These are phyloP conservation scores for Coix lacrymajobi DNA, from an alignment of 176 grass and related monocot species.

Conservation along the genomic window DNA sequence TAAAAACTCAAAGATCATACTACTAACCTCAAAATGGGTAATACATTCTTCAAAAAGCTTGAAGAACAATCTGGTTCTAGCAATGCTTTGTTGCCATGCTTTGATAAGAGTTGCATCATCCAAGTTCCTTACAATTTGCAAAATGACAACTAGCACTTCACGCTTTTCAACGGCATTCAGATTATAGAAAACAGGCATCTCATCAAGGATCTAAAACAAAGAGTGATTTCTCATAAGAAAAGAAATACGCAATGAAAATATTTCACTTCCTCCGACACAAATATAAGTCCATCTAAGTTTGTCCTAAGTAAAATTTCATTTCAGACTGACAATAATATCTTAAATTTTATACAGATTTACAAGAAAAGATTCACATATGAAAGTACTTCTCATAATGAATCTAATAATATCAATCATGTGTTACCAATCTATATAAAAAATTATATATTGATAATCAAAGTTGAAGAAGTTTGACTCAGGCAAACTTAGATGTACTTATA, in stretches of 20 bases:
- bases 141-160: slow-evolving; percentile 91
- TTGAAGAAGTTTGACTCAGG: neutral
- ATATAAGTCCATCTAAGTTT: neutral
- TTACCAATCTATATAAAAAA: neutral
- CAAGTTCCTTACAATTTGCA: slow-evolving; percentile 98
- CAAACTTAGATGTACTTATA: neutral
- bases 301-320: neutral
- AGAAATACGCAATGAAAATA: slow-evolving; percentile 8
- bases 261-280: neutral
- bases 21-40: slow-evolving; percentile 89
- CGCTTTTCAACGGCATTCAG: slow-evolving; percentile 94
- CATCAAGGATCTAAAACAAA: slow-evolving; percentile 89
- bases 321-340: neutral
- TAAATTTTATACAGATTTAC: neutral
- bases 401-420: neutral
- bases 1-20: slow-evolving; percentile 7
- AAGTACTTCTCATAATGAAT: neutral
- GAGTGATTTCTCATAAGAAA: slow-evolving; percentile 17
- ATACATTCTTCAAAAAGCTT: slow-evolving; percentile 99
- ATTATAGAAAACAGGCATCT: slow-evolving; percentile 99
- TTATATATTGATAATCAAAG: neutral
- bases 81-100: slow-evolving; percentile 98
- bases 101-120: slow-evolving; percentile 91
- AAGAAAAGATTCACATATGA: neutral
- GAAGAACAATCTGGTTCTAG: slow-evolving; percentile 95